Conservation (phyloP, 345 rosid genomes). For the Odontarrhena argentea region DNA sequence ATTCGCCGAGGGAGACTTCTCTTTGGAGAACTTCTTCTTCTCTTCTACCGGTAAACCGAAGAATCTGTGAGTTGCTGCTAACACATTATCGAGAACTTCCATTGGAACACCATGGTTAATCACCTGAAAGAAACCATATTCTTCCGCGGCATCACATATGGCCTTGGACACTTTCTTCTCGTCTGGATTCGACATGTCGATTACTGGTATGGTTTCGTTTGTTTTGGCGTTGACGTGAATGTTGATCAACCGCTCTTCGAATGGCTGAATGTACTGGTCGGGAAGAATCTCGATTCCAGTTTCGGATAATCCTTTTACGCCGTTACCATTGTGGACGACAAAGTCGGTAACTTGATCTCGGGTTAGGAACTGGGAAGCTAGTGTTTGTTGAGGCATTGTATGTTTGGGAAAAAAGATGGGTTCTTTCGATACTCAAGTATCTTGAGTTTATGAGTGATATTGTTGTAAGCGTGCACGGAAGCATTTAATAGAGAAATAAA, state of each 20-base stretch:
- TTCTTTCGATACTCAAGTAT: background rate
- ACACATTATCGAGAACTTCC: constrained; percentile 36
- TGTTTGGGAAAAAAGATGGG: background rate
- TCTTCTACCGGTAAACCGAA: constrained; percentile 39
- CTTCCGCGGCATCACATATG: constrained; percentile 45
- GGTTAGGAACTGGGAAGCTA: background rate
- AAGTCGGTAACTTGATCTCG: constrained; percentile 30
- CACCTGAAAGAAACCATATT: constrained; percentile 49
- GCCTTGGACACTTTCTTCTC: constrained; percentile 35
- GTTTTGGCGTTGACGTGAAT: background rate
- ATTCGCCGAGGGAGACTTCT: constrained; percentile 27
- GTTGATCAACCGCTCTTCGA: constrained; percentile 32
- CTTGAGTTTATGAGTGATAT: no score
- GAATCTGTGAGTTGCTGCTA: constrained; percentile 39
- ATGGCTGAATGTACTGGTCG: constrained; percentile 41
- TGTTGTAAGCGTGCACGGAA: no score
- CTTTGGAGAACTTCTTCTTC: constrained; percentile 38
- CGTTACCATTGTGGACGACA: constrained; percentile 39
- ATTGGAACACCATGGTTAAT: constrained; percentile 43
- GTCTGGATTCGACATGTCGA: constrained; percentile 42
- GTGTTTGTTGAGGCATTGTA: constrained; percentile 36
- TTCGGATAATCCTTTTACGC: constrained; percentile 45
- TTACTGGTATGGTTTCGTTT: constrained; percentile 38
- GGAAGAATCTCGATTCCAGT: constrained; percentile 42
- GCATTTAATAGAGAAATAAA: no score